These are phyloP conservation scores for Pichia paraexigua DNA, from an alignment of 805 yeast genomes.

Conservation along the genomic window DNA sequence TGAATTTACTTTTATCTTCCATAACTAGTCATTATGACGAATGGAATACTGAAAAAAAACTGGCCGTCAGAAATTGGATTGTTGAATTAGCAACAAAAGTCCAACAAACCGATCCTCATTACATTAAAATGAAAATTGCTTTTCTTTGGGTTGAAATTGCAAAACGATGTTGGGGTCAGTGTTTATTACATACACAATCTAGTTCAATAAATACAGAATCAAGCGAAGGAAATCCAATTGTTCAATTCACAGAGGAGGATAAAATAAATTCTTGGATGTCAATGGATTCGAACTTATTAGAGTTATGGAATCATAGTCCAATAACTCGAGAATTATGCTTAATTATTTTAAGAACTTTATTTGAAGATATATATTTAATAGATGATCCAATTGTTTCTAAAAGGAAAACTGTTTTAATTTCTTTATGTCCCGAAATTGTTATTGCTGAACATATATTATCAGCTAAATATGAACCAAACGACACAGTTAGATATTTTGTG, in stretches of 20 bases:
- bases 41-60: slow-evolving; percentile 45
- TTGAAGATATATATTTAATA: slow-evolving; percentile 85
- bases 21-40: slow-evolving; percentile 51
- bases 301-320: slow-evolving; percentile 61
- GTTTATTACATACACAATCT: slow-evolving; percentile 30
- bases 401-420: slow-evolving; percentile 67
- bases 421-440: slow-evolving; percentile 76
- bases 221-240: neutral
- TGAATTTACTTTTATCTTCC: slow-evolving; percentile 69
- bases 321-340: slow-evolving; percentile 70
- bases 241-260: slow-evolving; percentile 35
- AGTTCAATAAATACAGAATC: neutral
- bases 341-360: slow-evolving; percentile 73
- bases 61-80: slow-evolving; percentile 77
- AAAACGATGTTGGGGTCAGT: slow-evolving; percentile 84
- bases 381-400: slow-evolving; percentile 88
- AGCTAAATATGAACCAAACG: slow-evolving; percentile 57
- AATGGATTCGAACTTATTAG: slow-evolving; percentile 73
- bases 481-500: slow-evolving; percentile 55
- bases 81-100: slow-evolving; percentile 64
- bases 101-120: slow-evolving; percentile 70
- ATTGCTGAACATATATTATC: slow-evolving; percentile 62
- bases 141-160: slow-evolving; percentile 87
- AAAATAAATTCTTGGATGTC: slow-evolving; percentile 67
- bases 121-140: slow-evolving; percentile 81